Percentiles rank a stretch among this genome's conserved stretches.
Conservation (phyloP, 2,329 filamentous ascomycete genomes). For the Fusarium sp. region DNA sequence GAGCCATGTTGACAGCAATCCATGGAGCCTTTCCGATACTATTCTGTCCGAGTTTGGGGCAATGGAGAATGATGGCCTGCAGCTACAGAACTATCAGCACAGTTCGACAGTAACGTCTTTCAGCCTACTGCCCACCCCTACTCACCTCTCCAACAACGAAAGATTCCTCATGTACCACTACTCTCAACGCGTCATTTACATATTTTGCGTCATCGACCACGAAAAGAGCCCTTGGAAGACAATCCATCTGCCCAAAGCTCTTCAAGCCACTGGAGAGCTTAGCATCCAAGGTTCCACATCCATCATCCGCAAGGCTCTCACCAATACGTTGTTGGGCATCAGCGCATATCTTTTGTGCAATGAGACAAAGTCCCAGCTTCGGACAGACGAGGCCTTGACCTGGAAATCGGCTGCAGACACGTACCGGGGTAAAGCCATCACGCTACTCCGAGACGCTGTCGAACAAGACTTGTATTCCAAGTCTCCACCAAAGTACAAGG, state of each 20-base stretch:
- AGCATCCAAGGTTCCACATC: neutral
- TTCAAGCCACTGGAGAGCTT: neutral
- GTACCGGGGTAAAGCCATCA: neutral
- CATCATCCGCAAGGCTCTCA: neutral
- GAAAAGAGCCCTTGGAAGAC: neutral
- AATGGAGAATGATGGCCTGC: too few species aligned
- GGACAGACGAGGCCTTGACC: neutral
- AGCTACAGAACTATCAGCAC: too few species aligned
- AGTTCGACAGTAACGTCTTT: too few species aligned
- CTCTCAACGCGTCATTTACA: neutral
- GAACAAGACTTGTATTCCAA: neutral
- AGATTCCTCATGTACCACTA: conserved; percentile 1
- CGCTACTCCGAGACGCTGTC: neutral
- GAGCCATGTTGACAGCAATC: too few species aligned
- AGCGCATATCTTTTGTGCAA: neutral
- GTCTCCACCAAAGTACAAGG: neutral
- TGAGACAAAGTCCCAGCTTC: neutral
- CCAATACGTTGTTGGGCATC: neutral
- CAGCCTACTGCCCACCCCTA: too few species aligned
- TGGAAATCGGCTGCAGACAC: neutral
- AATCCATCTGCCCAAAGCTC: neutral
- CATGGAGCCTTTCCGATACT: too few species aligned
- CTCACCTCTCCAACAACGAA: neutral
- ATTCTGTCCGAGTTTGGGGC: too few species aligned
- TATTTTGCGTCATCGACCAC: neutral